Evolutionary conservation across 148 eudicot species (phyloP).

Genomic region (Gaultheria prostrata): DNA sequence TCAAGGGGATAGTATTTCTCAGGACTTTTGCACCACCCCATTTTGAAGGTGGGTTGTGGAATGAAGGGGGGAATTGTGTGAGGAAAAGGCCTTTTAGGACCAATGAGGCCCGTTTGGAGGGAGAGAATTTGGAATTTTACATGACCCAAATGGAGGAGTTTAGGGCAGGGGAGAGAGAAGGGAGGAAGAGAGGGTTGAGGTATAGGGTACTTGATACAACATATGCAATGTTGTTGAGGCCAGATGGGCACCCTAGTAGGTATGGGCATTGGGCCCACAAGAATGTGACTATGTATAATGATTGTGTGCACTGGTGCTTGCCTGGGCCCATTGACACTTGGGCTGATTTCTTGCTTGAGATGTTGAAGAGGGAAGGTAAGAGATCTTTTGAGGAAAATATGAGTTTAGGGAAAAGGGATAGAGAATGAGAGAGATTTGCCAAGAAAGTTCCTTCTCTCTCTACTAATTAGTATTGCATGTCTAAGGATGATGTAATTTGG

Average conservation of each 20-base stretch:
- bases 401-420: not conserved
- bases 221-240: slow-evolving; percentile 47
- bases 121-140: slow-evolving; percentile 38
- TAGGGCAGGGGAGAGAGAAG: slow-evolving; percentile 32
- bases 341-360: slow-evolving; percentile 57
- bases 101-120: slow-evolving; percentile 36
- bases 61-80: slow-evolving; percentile 12
- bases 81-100: slow-evolving; percentile 26
- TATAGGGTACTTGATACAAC: slow-evolving; percentile 48
- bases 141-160: slow-evolving; percentile 42
- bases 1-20: slow-evolving; percentile 1
- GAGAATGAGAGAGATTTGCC: not conserved
- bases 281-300: slow-evolving; percentile 39
- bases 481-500: not conserved
- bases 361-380: slow-evolving; percentile 35
- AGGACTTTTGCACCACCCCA: slow-evolving; percentile 13
- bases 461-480: not conserved
- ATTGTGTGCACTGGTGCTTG: slow-evolving; percentile 70
- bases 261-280: slow-evolving; percentile 48
- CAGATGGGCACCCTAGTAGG: slow-evolving; percentile 62
- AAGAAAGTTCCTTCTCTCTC: not conserved
- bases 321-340: slow-evolving; percentile 67
- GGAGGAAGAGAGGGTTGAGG: slow-evolving; percentile 36
- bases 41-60: slow-evolving; percentile 13
- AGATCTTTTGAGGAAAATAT: not conserved